Evolutionary conservation across 805 yeast species (phyloP), one percentile per base, ranked within the genome.

Genomic region (Candida namnaoensis): DNA sequence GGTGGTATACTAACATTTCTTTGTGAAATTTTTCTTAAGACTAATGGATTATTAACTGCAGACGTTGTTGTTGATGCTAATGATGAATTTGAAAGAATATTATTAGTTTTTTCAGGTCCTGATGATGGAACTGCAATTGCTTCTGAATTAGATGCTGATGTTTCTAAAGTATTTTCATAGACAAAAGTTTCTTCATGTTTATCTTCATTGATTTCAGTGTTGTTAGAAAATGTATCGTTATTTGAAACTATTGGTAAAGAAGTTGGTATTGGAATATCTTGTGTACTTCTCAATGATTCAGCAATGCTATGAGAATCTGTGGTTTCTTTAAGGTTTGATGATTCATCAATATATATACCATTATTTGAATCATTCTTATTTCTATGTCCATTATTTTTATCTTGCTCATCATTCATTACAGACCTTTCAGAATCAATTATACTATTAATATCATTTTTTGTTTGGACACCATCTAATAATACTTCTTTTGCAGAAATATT

Each of bases 131-230:
- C 41, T 23, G 41, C 38, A 7, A 40, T 14, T 5, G 30, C 11
- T 7, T 42, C 40, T 35, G 53, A 50, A 7, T 46, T 47, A 0
- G 48, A 38, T 32, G 47, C 46, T 25, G 49, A 26, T 5, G 50
- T 54, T 47, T 54, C 57, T 11, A 57, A 57, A 0, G 57, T 56
- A 41, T 58, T 55, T 53, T 90, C 97, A 59, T 91, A 91, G n/a
- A 91, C 96, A 69, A 93, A 91, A 2, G 95, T 88, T 59, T 93
- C 99, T 51, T 90, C 96, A 25, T 88, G 79, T n/a, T n/a, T n/a
- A n/a, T n/a, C n/a, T 5, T 91, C 95, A 1, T 98, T 98, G 42
- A 88, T 82, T 8, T 96, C 98, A 46, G 93, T 69, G 51, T 83
- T 85, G 0, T 98, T 97, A 9, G 97, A 98, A 61, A 93, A 93